A percentile compares a stretch with the other conserved stretches of the same genome.
These are phyloP conservation scores for Xylariaceae sp. DNA, from an alignment of 2,329 filamentous ascomycete species.

Conservation along the genomic window DNA sequence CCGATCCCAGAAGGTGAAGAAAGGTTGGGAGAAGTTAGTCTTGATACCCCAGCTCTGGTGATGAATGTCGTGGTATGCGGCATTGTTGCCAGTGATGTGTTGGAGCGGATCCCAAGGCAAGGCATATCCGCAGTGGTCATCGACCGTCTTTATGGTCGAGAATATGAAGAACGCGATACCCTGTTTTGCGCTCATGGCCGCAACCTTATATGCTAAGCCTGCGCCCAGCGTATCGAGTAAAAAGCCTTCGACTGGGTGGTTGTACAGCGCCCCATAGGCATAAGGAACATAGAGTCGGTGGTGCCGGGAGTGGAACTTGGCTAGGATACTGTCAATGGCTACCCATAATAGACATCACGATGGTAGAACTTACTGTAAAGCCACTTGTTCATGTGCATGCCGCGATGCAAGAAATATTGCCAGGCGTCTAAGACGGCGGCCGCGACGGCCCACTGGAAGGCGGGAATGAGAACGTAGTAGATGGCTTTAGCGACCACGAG, in stretches of 20 bases:
- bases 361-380: slow-evolving; percentile 78
- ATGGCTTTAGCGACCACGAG: slow-evolving; percentile 66
- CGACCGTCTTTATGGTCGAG: slow-evolving; percentile 92
- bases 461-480: slow-evolving; percentile 75
- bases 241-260: slow-evolving; percentile 92
- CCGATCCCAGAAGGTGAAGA: slow-evolving; percentile 94
- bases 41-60: slow-evolving; percentile 99
- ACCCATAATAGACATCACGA: slow-evolving; percentile 48
- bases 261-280: slow-evolving; percentile 94
- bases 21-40: slow-evolving; percentile 85
- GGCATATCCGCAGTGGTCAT: slow-evolving; percentile 95
- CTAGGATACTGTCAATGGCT: slow-evolving; percentile 42
- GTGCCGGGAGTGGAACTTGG: slow-evolving; percentile 88
- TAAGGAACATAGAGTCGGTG: slow-evolving; percentile 97
- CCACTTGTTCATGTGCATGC: slow-evolving; percentile 98
- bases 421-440: slow-evolving; percentile 84
- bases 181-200: slow-evolving; percentile 79
- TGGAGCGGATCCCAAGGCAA: slow-evolving; percentile 94
- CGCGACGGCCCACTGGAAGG: slow-evolving; percentile 70
- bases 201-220: slow-evolving; percentile 74
- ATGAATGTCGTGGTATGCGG: slow-evolving; percentile 95
- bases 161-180: slow-evolving; percentile 85
- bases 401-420: slow-evolving; percentile 96
- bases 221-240: slow-evolving; percentile 87
- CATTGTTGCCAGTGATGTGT: slow-evolving; percentile 89